These are phyloP conservation scores for Sistotremastrum niveocremeum DNA, from an alignment of 768 basidiomycete genomes.

Conservation along the genomic window DNA sequence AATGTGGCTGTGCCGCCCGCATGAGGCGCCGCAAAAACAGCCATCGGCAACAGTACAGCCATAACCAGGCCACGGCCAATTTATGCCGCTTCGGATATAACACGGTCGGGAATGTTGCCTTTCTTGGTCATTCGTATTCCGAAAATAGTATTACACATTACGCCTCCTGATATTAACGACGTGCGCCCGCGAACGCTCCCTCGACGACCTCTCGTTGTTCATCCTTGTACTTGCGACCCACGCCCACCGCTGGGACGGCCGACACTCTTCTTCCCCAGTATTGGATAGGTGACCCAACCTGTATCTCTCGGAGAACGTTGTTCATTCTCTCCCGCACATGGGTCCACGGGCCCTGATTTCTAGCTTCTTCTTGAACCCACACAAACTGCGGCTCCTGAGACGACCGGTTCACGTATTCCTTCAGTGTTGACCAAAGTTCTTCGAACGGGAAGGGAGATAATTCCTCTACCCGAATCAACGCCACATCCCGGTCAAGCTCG, in stretches of 20 bases:
- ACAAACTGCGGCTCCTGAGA: constrained; percentile 24
- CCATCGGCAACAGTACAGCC: too few species aligned
- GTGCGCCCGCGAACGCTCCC: constrained; percentile 34
- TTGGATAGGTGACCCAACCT: constrained; percentile 18
- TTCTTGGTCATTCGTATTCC: too few species aligned
- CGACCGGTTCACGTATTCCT: constrained; percentile 22
- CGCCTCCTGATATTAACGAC: too few species aligned
- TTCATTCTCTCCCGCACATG: constrained; percentile 51
- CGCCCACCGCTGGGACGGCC: constrained; percentile 66
- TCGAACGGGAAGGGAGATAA: constrained; percentile 78
- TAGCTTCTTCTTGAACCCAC: constrained; percentile 83
- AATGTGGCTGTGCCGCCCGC: too few species aligned
- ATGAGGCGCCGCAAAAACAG: too few species aligned
- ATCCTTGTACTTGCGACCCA: constrained; percentile 48
- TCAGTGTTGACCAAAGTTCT: constrained; percentile 32
- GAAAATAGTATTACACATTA: too few species aligned
- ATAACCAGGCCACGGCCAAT: too few species aligned
- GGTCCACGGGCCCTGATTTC: constrained; percentile 71
- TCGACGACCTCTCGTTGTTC: constrained; percentile 55
- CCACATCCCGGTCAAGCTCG: constrained; percentile 36
- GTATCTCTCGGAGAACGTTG: constrained; percentile 30
- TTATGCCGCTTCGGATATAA: too few species aligned
- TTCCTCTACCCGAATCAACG: constrained; percentile 73
- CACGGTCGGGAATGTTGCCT: too few species aligned
- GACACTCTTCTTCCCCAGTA: constrained; percentile 62